These are phyloP conservation scores for Microbotryum saponariae DNA, from an alignment of 1,284 basidiomycete species.

Conservation along the genomic window DNA sequence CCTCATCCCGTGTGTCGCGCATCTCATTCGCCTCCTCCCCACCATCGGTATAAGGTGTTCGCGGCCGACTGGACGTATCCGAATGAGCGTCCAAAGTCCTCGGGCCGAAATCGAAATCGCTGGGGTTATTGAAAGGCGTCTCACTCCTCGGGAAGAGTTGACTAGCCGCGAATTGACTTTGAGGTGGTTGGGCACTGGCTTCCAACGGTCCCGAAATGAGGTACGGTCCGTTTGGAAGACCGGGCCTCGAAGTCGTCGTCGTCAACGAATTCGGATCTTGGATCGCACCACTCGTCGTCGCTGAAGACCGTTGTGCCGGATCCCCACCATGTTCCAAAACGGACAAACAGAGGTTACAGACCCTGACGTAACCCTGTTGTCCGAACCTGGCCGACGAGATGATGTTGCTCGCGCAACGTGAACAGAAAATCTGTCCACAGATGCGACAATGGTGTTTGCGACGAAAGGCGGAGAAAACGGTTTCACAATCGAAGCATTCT, in stretches of 20 bases:
- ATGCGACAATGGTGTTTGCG: conserved; percentile 77
- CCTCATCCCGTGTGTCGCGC: background rate
- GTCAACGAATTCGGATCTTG: background rate
- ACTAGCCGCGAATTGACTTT: conserved; percentile 80
- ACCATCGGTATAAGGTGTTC: too few species aligned
- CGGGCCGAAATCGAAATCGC: too few species aligned
- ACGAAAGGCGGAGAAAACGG: conserved; percentile 82
- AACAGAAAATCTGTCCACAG: conserved; percentile 72
- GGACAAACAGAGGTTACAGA: conserved; percentile 88
- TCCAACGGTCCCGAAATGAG: conserved; percentile 41
- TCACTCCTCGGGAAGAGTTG: conserved; percentile 61
- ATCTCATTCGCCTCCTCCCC: background rate
- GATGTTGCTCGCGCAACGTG: conserved; percentile 90
- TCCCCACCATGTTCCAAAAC: conserved; percentile 51
- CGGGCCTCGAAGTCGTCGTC: conserved; percentile 47
- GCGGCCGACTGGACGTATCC: too few species aligned
- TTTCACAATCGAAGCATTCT: conserved; percentile 90
- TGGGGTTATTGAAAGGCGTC: conserved; percentile 42
- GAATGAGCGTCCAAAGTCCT: too few species aligned
- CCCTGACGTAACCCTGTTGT: conserved; percentile 73
- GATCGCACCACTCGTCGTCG: background rate
- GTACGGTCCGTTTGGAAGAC: conserved; percentile 54
- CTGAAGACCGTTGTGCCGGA: conserved; percentile 47
- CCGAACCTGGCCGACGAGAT: conserved; percentile 92
- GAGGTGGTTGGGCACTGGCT: conserved; percentile 45